These are phyloP conservation scores for Carex arenaria DNA, from an alignment of 202 grass and related monocot species.

Conservation along the genomic window DNA sequence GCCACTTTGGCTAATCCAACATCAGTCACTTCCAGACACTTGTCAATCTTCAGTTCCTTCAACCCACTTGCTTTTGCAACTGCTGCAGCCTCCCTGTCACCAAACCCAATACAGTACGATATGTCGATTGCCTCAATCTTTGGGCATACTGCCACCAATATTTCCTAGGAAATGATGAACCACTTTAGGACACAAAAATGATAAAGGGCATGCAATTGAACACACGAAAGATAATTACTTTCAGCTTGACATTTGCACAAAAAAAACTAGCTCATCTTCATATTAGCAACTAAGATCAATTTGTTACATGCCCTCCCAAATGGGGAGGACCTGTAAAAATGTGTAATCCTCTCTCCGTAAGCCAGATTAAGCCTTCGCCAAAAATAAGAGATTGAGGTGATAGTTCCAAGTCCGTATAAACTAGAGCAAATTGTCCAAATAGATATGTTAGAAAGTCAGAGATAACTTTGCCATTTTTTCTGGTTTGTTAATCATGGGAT, in stretches of 20 bases:
- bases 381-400: background rate
- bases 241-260: background rate
- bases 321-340: background rate
- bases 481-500: background rate
- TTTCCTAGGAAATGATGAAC: constrained; percentile 7
- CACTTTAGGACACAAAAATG: background rate
- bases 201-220: background rate
- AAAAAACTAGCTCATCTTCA: background rate
- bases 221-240: background rate
- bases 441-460: background rate
- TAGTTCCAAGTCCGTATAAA: background rate
- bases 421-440: background rate
- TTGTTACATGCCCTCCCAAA: background rate
- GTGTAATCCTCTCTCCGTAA: background rate
- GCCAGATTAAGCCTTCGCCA: background rate
- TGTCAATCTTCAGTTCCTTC: constrained; percentile 63
- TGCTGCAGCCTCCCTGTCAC: constrained; percentile 66
- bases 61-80: constrained; percentile 40
- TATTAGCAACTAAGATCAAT: background rate
- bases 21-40: constrained; percentile 80
- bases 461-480: background rate
- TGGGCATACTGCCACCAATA: constrained; percentile 54
- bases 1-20: constrained; percentile 87
- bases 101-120: constrained; percentile 70
- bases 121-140: constrained; percentile 76